These are phyloP conservation scores for Alternaria sp. DNA, from an alignment of 2,329 filamentous ascomycete species.

Conservation along the genomic window DNA sequence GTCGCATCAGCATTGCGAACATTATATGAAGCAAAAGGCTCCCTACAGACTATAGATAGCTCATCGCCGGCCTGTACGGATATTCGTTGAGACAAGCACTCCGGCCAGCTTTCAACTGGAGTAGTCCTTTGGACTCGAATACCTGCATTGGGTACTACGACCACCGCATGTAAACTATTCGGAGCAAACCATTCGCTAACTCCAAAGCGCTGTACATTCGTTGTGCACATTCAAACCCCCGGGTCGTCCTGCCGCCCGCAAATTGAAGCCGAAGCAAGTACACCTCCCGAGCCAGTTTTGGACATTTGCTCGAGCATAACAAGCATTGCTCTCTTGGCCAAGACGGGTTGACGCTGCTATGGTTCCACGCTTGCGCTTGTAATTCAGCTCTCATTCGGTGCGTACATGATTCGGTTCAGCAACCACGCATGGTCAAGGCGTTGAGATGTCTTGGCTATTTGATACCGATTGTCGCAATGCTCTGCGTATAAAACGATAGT, in stretches of 20 bases:
- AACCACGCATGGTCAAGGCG: neutral
- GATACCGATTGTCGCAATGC: neutral
- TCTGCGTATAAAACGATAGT: neutral
- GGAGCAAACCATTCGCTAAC: neutral
- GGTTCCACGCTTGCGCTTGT: neutral
- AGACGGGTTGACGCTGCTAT: neutral
- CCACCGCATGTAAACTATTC: neutral
- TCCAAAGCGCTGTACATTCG: neutral
- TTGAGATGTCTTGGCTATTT: neutral
- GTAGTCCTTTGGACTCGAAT: neutral
- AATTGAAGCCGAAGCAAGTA: neutral
- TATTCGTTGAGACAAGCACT: neutral
- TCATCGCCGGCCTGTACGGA: neutral
- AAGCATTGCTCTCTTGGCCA: neutral
- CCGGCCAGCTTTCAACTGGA: neutral
- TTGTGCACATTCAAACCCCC: neutral
- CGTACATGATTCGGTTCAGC: neutral
- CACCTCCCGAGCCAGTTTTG: neutral
- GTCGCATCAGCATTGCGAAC: constrained; percentile 53
- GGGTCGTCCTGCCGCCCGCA: neutral
- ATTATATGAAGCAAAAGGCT: constrained; percentile 42
- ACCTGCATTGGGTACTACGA: neutral
- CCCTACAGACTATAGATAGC: neutral
- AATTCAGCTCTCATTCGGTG: neutral
- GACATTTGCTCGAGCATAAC: neutral